Conservation (phyloP, 768 basidiomycete species). For the Clitopilus hobsonii region DNA sequence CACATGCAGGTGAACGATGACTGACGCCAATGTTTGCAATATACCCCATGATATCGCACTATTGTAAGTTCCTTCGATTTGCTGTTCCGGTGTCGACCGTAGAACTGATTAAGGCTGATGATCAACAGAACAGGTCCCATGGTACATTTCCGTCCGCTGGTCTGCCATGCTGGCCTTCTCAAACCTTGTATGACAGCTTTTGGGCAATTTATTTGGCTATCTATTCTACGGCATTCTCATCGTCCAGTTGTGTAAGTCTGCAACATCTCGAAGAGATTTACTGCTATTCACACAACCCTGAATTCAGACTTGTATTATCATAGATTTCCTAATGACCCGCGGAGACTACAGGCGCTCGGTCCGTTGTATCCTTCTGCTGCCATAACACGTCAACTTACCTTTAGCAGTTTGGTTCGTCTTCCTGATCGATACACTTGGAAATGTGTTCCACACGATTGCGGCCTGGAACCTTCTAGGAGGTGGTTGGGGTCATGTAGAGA, state of each 20-base stretch:
- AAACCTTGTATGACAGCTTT: conserved; percentile 4
- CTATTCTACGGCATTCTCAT: conserved; percentile 14
- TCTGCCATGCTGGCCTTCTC: background rate
- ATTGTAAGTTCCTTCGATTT: background rate
- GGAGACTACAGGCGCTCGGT: conserved; percentile 11
- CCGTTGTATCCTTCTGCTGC: background rate
- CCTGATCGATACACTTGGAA: conserved; percentile 12
- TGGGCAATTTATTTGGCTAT: conserved; percentile 15
- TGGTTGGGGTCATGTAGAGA: conserved; percentile 15
- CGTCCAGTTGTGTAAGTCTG: conserved; percentile 13
- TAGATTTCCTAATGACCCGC: conserved; percentile 10
- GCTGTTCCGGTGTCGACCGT: no score
- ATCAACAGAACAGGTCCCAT: conserved; percentile 9
- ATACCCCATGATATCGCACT: background rate
- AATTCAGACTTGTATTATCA: conserved; percentile 11
- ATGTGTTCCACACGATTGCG: conserved; percentile 11
- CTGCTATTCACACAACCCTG: no score
- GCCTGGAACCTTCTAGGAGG: conserved; percentile 11
- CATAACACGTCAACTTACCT: background rate
- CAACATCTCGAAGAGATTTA: background rate
- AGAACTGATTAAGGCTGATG: background rate
- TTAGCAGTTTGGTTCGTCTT: conserved; percentile 14
- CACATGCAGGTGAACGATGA: background rate
- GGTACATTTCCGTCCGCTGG: conserved; percentile 1
- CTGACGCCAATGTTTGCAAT: background rate